Evolutionary conservation across 768 basidiomycete genomes (phyloP), one percentile per base, ranked within the genome.

Genomic region (Termitomyces sp.): DNA sequence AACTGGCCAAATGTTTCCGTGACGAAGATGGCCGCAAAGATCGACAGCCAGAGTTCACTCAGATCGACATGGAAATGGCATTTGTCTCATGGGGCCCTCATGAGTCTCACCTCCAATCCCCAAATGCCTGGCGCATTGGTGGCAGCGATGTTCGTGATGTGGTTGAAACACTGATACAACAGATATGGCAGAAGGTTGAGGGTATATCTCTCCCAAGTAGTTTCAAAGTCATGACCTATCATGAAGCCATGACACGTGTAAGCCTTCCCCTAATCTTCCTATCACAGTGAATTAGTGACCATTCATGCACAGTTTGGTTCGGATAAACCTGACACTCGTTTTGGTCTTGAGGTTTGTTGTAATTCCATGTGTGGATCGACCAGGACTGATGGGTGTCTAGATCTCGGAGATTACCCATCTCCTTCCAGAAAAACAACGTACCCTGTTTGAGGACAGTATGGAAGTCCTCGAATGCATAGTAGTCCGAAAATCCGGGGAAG

Each of bases 1-100:
- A 98, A 71, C 79, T 98, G 53, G 95, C 95, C 14, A 85, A 85
- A 63, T 98, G 95, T 74, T 98, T 98, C 79, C 84, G 95, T 45
- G 95, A 98, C 71, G 95, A 98, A 72, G 93, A 93, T 67, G 94
- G 95, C 4, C 82, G 95, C 56, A 95, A 91, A 72, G 95, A 98
- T 70, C 82, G 95, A 44, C 95, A 98, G 68, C 95, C 95, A 0
- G 95, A 98, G 71, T 98, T 98, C 73, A 98, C 95, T 22, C 95
- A 98, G 74, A 79, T 98, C 60, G 95, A 98, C 84, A 73, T 98
- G 61, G 95, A 98, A 74, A 95, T 97, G 91, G 93, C 90, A 2
- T 98, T 90, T 73, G 87, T 95, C 18, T 88, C 89, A 8, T 97
- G 95, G 86, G 88, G 88, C 32, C 64, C 70, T 52, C 53, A 68